These are phyloP conservation scores for Pinus tabuliformis DNA, from an alignment of 75 land plant genomes.

Conservation along the genomic window DNA sequence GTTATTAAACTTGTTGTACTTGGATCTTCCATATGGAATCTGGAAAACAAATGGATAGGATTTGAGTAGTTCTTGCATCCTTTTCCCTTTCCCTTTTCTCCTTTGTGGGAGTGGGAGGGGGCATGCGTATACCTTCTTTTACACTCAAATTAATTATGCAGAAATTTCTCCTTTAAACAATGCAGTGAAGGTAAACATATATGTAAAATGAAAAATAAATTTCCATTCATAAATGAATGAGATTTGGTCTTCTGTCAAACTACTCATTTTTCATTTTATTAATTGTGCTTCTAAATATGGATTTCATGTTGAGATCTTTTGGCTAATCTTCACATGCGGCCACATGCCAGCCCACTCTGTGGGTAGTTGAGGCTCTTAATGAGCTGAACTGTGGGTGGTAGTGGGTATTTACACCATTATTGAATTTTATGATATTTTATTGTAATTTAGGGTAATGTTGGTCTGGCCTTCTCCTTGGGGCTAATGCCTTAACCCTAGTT, in stretches of 20 bases:
- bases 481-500: no score
- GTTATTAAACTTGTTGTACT: constrained; percentile 21
- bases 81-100: neutral
- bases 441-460: no score
- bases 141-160: neutral
- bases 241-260: neutral
- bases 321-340: no score
- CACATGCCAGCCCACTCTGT: no score
- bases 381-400: no score
- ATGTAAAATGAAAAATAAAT: neutral
- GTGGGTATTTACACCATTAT: no score
- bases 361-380: no score
- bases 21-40: neutral
- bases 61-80: neutral
- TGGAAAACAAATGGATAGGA: neutral
- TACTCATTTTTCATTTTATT: neutral
- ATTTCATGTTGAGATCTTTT: no score
- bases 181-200: neutral
- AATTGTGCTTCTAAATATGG: neutral
- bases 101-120: no score
- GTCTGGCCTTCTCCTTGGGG: no score
- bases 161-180: neutral
- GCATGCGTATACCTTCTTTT: no score
- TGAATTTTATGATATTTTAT: no score
- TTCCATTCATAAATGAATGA: neutral